phyloP scores from a whole-genome alignment of 1,284 basidiomycete species.

The Tremellales sp. region DNA sequence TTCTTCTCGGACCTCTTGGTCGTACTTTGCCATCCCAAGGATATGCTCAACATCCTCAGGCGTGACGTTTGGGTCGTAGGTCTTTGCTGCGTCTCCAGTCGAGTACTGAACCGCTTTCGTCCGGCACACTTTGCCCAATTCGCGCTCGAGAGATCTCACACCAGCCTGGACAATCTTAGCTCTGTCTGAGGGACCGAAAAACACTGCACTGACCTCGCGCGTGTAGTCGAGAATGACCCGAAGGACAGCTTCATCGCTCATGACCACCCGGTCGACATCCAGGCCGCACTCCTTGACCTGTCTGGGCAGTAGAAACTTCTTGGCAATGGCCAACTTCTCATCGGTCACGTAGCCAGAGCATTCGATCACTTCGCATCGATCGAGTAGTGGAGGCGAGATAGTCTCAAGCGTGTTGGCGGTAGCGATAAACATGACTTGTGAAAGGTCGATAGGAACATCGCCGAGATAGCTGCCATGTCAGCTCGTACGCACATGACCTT shows the following conservation, averaged over 20 bases:
- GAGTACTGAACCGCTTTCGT: slow-evolving; percentile 88
- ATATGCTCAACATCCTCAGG: slow-evolving; percentile 75
- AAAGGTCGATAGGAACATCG: slow-evolving; percentile 93
- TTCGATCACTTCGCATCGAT: slow-evolving; percentile 94
- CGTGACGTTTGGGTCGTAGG: slow-evolving; percentile 64
- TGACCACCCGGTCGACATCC: slow-evolving; percentile 65
- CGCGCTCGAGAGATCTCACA: slow-evolving; percentile 82
- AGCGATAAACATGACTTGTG: slow-evolving; percentile 87
- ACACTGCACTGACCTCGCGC: slow-evolving; percentile 86
- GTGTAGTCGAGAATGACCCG: slow-evolving; percentile 91
- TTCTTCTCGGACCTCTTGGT: slow-evolving; percentile 58
- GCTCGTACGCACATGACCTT: no score
- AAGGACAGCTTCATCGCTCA: slow-evolving; percentile 71
- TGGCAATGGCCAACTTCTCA: slow-evolving; percentile 88
- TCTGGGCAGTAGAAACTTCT: slow-evolving; percentile 84
- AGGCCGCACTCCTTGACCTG: slow-evolving; percentile 89
- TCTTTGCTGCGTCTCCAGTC: slow-evolving; percentile 20
- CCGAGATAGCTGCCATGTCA: slow-evolving; percentile 53
- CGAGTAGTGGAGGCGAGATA: slow-evolving; percentile 88
- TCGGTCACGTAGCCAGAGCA: slow-evolving; percentile 93
- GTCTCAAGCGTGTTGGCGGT: slow-evolving; percentile 84
- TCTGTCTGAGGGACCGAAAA: slow-evolving; percentile 29
- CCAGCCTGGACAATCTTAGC: no score
- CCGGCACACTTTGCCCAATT: slow-evolving; percentile 77
- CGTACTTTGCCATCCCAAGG: slow-evolving; percentile 74